Base-by-base conservation (phyloP, 768 basidiomycete species). In the Pulveroboletus sp. region DNA sequence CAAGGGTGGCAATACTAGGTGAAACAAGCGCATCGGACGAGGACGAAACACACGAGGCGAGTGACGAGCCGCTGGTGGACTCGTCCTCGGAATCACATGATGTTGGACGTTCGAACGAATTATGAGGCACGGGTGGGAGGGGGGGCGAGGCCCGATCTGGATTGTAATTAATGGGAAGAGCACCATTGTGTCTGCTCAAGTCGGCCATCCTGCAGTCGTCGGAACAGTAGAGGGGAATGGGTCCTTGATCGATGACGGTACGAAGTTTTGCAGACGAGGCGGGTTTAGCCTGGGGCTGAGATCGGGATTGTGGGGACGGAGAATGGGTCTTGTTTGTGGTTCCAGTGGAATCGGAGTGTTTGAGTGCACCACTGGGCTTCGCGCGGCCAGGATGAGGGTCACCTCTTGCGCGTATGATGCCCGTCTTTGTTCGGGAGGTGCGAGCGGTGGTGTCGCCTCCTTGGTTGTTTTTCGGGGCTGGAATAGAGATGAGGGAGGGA, bases 221-320 rank as follows among this genome's bases (percentile, higher is more conserved):
- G 1, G 88, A 90, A 69, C 89, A 92, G 71, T 92, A 91, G 51
- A 91, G 77, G 17, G 88, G 88, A 1, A 79, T 81, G n/a, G 86
- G 88, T 1, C 75, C 75, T 65, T 86, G 86, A 71, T 89, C 86
- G 70, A 90, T 89, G 69, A 89, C 74, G 10, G 81, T 81, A 40
- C 81, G 81, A 38, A 78, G 74, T 62, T 80, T 79, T 39, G 72
- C 51, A 2, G 71, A 71, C n/a, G 64, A 38, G 17, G 72, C 46
- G 10, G 68, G 61, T 31, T 60, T 63, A 17, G 61, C 10, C 38
- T 62, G 53, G 4, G 64, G 47, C 18, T 53, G 55, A 17, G 43
- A 50, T 30, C 56, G 70, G 39, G 53, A 42, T 24, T 59, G 63
- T 28, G 54, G 64, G 1, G 60, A 50, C 2, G 51, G 41, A 39